Base-by-base conservation (phyloP, 306 rosid species). In the Echinosophora koreensis region DNA sequence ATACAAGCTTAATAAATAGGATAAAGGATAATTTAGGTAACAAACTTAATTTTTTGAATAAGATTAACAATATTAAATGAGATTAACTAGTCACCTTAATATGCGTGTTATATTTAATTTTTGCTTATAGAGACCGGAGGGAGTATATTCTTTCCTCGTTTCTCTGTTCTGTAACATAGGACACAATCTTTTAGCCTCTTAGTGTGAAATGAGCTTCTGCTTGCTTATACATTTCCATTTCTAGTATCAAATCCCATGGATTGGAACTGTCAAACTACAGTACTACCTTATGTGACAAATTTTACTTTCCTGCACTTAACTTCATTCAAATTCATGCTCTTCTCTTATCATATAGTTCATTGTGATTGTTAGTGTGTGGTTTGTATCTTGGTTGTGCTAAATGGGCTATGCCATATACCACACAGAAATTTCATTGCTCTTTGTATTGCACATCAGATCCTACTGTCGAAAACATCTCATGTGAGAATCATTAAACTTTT, bases 341-440 rank as follows among this genome's bases (percentile, higher is more conserved):
- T 51, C 32, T 22, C 64, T 51, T 52, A 41, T 52, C 9, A 55
- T 66, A 14, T 4, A 6, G 71, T 14, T 66, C 17, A 37, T 42
- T 77, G 47, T 49, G 1, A 55, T 80, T 27, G 28, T 47, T 49
- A 70, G 2, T 74, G 39, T 50, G 34, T 51, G 60, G 13, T 46
- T 61, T 49, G 15, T 42, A 44, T 42, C 11, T n/a, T 78, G 66
- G 61, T 59, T 60, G 72, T 49, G 17, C 57, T 81, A 62, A 75
- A 16, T 54, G 51, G 74, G 37, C 38, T 28, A 59, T 27, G 59
- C 8, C 61, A 49, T 83, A 42, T 64, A 42, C 66, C 82, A 86
- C 90, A 87, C 57, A 83, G 84, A 75, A 79, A 77, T 17, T 64
- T 38, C 37, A 13, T 38, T 79, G 80, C 68, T 38, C 50, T 79